These are phyloP conservation scores for Chalciporus piperatus DNA, from an alignment of 768 basidiomycete species.

Conservation along the genomic window DNA sequence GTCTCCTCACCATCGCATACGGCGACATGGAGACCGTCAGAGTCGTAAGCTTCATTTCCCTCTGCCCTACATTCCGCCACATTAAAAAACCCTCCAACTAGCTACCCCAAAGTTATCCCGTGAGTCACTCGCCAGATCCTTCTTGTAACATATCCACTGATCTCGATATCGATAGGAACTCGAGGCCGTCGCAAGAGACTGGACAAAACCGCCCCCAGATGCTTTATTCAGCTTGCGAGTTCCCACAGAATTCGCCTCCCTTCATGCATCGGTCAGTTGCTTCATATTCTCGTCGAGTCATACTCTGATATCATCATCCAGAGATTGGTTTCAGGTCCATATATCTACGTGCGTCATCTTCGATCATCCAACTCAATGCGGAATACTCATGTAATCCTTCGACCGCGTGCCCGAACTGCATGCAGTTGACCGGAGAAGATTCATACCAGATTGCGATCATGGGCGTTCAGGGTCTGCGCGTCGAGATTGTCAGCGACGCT, in stretches of 20 bases:
- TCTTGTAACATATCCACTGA: neutral
- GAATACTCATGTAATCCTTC: slow-evolving; percentile 10
- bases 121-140: slow-evolving; percentile 33
- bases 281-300: slow-evolving; percentile 6
- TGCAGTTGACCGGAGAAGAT: slow-evolving; percentile 77
- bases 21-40: slow-evolving; percentile 86
- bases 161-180: slow-evolving; percentile 55
- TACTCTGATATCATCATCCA: slow-evolving; percentile 32
- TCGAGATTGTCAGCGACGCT: slow-evolving; percentile 83
- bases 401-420: slow-evolving; percentile 21
- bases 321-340: slow-evolving; percentile 79
- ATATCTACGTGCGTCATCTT: slow-evolving; percentile 66
- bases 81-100: slow-evolving; percentile 25
- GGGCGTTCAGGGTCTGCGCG: slow-evolving; percentile 77
- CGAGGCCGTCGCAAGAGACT: slow-evolving; percentile 75
- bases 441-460: slow-evolving; percentile 87
- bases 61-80: slow-evolving; percentile 1
- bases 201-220: slow-evolving; percentile 84
- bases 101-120: slow-evolving; percentile 68
- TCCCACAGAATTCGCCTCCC: slow-evolving; percentile 83
- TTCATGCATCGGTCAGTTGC: slow-evolving; percentile 72
- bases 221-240: slow-evolving; percentile 73
- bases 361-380: slow-evolving; percentile 10
- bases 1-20: slow-evolving; percentile 77
- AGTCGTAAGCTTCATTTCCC: slow-evolving; percentile 40